Evolutionary conservation across 148 eudicot genomes (phyloP).

Genomic region (Mesembryanthemum crystallinum): DNA sequence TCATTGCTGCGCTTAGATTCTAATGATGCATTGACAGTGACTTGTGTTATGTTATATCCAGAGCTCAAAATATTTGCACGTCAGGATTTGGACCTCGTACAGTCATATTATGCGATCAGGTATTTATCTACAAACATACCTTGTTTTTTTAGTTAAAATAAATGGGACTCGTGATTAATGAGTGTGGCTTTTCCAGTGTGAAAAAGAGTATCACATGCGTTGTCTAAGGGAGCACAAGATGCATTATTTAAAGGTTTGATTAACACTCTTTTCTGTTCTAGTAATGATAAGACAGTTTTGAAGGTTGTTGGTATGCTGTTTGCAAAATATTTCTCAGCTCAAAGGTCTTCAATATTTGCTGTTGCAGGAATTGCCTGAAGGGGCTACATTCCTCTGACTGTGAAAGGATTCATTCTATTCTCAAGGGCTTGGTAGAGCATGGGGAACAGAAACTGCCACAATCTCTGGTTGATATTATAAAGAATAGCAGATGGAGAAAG

Average conservation of each 20-base stretch:
- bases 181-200: slow-evolving; percentile 49
- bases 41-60: slow-evolving; percentile 30
- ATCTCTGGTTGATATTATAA: slow-evolving; percentile 35
- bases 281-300: neutral
- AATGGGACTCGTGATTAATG: neutral
- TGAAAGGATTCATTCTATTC: slow-evolving; percentile 40
- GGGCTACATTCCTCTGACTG: slow-evolving; percentile 64
- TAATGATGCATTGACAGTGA: neutral
- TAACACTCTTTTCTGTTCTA: neutral
- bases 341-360: slow-evolving; percentile 9
- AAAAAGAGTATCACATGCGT: slow-evolving; percentile 76
- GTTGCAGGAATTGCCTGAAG: slow-evolving; percentile 75
- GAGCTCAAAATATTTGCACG: slow-evolving; percentile 65
- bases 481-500: slow-evolving; percentile 42
- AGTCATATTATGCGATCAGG: slow-evolving; percentile 88
- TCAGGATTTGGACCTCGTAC: slow-evolving; percentile 63
- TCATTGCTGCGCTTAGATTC: too few relatives aligned
- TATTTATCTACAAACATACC: slow-evolving; percentile 11
- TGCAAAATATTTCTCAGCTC: neutral
- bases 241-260: slow-evolving; percentile 54
- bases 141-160: neutral
- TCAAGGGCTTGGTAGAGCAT: slow-evolving; percentile 42
- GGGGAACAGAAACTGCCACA: slow-evolving; percentile 59
- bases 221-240: slow-evolving; percentile 62
- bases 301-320: neutral